Evolutionary conservation across 164 flowering plant genomes (phyloP).

Genomic region (Echeveria elegans): DNA sequence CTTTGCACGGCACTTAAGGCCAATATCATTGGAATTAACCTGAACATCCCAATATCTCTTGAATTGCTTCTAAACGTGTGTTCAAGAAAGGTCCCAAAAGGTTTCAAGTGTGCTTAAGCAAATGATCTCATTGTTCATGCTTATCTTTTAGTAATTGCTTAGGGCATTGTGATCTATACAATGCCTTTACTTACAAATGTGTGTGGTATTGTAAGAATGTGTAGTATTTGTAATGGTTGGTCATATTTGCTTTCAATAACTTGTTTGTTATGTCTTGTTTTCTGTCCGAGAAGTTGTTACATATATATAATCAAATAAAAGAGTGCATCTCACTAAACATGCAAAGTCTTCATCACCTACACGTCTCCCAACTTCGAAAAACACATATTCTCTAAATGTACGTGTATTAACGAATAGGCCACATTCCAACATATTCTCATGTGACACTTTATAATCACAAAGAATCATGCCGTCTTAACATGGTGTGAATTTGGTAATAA

Average conservation of each 20-base stretch:
- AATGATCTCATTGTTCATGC: not conserved
- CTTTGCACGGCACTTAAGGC: constrained; percentile 66
- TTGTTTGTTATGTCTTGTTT: not conserved
- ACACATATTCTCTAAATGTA: no score
- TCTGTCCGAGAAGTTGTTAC: no score
- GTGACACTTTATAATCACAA: no score
- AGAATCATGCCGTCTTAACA: no score
- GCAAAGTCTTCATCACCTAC: no score
- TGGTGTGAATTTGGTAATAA: no score
- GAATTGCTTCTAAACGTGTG: constrained; percentile 58
- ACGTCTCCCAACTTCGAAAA: no score
- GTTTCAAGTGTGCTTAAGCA: constrained; percentile 43
- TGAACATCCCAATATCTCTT: constrained; percentile 46
- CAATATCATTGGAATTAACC: constrained; percentile 44
- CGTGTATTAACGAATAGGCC: no score
- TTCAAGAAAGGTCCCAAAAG: constrained; percentile 34
- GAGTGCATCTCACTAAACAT: no score
- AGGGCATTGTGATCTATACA: constrained; percentile 3
- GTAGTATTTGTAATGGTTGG: not conserved
- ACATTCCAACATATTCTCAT: no score
- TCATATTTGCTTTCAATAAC: not conserved
- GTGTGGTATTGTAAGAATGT: not conserved
- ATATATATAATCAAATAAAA: no score
- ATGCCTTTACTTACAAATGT: not conserved
- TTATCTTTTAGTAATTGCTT: not conserved